Base-by-base conservation (phyloP, 345 rosid species). In the Ceriops decandra region DNA sequence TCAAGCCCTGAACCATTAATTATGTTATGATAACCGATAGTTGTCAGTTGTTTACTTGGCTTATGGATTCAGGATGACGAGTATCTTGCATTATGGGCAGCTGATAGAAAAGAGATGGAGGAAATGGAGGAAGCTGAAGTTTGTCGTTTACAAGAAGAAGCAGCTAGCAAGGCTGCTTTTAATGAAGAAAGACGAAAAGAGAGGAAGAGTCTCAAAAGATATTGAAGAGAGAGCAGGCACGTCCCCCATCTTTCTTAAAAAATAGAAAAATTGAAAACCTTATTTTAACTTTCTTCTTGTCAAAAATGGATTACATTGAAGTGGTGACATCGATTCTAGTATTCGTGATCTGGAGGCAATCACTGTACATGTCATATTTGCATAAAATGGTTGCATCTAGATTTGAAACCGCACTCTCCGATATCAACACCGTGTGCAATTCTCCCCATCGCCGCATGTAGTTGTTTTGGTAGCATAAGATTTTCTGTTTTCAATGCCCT, bases 41-140 rank as follows among this genome's bases (percentile, higher is more conserved):
- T 5, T 32, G 33, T 32, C 5, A 5, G 6, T 42, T 51, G n/a
- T 13, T 58, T 19, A 46, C 57, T 60, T 58, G 22, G n/a, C 60
- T 76, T 69, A 33, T 64, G 69, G 53, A 15, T 77, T 77, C 85
- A 95, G 99, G 98, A 95, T 74, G 98, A 92, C 78, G 97, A 92
- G 73, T 95, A 92, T 83, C 87, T 87, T 75, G 98, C 95, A 30
- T 81, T 98, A 57, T 76, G 92, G 77, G 96, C 92, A 82, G 99
- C 98, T 75, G 99, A 95, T 81, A 79, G 86, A 81, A 92, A 90
- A 74, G 96, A 92, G 80, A 63, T 87, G 82, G 85, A 82, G 78
- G 92, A 91, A 57, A 72, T 84, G 60, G 90, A 84, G 79, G 98
- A 90, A 75, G 98, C 97, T 56, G 92, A 91, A 79, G 89, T 88